A percentile compares a stretch with the other conserved stretches of the same genome.
These are phyloP conservation scores for Solanum rostratum DNA, from an alignment of 257 asterid genomes.

Conservation along the genomic window DNA sequence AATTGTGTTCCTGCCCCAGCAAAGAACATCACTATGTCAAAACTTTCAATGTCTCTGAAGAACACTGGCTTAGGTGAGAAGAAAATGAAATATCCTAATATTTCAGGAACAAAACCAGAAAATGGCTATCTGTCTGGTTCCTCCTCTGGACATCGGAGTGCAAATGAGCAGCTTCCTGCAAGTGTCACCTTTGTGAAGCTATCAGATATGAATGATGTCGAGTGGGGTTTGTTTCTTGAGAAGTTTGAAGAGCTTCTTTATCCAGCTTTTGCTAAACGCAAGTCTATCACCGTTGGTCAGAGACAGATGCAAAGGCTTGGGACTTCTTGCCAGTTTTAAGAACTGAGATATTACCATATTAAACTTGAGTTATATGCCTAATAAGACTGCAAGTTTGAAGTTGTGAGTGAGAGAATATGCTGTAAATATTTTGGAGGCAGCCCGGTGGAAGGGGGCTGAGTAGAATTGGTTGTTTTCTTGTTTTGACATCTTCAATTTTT, in stretches of 20 bases:
- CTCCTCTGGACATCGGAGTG: constrained; percentile 82
- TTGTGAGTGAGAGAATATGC: constrained; percentile 5
- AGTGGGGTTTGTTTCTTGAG: constrained; percentile 73
- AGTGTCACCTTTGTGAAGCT: constrained; percentile 77
- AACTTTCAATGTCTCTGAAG: constrained; percentile 52
- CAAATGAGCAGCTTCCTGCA: constrained; percentile 81
- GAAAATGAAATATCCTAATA: constrained; percentile 36
- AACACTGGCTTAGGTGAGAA: constrained; percentile 48
- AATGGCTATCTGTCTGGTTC: constrained; percentile 15
- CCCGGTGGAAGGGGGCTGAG: constrained; percentile 10
- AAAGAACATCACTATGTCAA: constrained; percentile 21
- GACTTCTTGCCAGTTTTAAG: constrained; percentile 98
- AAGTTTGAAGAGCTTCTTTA: constrained; percentile 66
- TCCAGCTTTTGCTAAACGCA: constrained; percentile 69
- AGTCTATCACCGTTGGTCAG: constrained; percentile 49
- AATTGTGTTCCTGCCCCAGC: constrained; percentile 6
- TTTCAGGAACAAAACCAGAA: constrained; percentile 36
- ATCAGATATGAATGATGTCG: constrained; percentile 71
- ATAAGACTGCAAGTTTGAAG: constrained; percentile 23
- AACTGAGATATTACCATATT: constrained; percentile 2
- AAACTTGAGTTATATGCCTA: neutral
- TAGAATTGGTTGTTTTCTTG: constrained; percentile 20
- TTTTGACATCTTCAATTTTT: neutral
- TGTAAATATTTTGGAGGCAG: constrained; percentile 58
- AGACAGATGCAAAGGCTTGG: constrained; percentile 91